Evolutionary conservation across 768 basidiomycete species (phyloP).

Genomic region (Megacollybia marginata): DNA sequence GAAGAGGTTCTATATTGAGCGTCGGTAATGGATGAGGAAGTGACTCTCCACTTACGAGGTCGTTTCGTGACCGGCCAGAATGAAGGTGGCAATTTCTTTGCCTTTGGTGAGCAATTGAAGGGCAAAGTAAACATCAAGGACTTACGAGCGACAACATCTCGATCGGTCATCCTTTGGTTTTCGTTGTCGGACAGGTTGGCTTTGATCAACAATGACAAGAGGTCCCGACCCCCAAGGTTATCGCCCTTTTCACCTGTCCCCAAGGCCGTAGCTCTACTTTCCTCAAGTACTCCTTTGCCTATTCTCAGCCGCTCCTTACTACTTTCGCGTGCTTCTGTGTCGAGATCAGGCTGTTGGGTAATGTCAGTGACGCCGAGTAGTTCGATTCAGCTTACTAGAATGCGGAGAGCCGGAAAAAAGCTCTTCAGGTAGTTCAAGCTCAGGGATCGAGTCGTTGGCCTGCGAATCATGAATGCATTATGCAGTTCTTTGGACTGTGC

Average conservation of each 20-base stretch:
- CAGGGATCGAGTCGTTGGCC: conserved; percentile 12
- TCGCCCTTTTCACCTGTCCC: conserved; percentile 6
- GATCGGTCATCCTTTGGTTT: conserved; percentile 34
- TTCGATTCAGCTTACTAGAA: conserved; percentile 14
- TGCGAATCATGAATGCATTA: conserved; percentile 20
- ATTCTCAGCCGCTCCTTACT: conserved; percentile 25
- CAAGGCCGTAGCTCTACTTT: conserved; percentile 29
- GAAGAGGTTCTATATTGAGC: conserved; percentile 27
- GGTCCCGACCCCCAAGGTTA: conserved; percentile 29
- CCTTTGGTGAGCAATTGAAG: background rate
- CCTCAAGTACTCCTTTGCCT: conserved; percentile 27
- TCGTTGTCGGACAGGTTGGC: conserved; percentile 39
- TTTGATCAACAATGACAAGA: conserved; percentile 39
- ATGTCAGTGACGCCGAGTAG: background rate
- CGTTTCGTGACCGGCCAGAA: conserved; percentile 27
- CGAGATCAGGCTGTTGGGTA: background rate
- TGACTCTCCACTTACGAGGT: conserved; percentile 1
- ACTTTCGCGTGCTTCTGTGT: conserved; percentile 4
- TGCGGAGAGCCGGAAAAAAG: conserved; percentile 19
- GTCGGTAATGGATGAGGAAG: conserved; percentile 5
- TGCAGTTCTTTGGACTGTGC: conserved; percentile 21
- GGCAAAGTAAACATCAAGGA: background rate
- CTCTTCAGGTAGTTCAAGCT: conserved; percentile 3
- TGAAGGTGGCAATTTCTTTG: conserved; percentile 30
- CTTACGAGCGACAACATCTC: conserved; percentile 32